Evolutionary conservation across 805 yeast genomes (phyloP).

Genomic region (Scheffersomyces coipomensis): DNA sequence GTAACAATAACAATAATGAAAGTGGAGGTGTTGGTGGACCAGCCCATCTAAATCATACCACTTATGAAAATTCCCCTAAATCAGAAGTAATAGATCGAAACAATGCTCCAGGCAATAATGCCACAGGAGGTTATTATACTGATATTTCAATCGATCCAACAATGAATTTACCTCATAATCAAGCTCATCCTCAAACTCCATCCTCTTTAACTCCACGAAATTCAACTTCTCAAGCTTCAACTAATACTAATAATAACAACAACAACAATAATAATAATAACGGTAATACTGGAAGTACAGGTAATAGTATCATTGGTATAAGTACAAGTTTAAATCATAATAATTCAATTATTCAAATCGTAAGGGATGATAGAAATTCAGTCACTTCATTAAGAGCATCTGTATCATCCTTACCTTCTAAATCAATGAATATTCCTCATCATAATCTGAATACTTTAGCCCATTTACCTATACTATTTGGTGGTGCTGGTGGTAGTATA

Average conservation of each 20-base stretch:
- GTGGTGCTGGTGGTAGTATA: constrained; percentile 34
- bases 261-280: constrained; percentile 2
- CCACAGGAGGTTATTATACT: constrained; percentile 43
- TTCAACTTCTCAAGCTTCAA: constrained; percentile 17
- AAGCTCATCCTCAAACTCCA: constrained; percentile 25
- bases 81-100: constrained; percentile 22
- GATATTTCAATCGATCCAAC: constrained; percentile 45
- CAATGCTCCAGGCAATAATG: constrained; percentile 20
- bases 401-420: constrained; percentile 42
- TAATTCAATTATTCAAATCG: constrained; percentile 41
- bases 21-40: constrained; percentile 16
- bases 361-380: constrained; percentile 36
- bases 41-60: constrained; percentile 8
- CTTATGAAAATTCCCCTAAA: constrained; percentile 15
- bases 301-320: no score
- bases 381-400: constrained; percentile 36
- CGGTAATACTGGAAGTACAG: constrained; percentile 8
- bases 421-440: constrained; percentile 46
- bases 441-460: constrained; percentile 42
- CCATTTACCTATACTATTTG: constrained; percentile 42
- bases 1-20: constrained; percentile 14
- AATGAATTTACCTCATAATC: constrained; percentile 44
- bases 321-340: constrained; percentile 21
- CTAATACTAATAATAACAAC: neutral
- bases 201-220: constrained; percentile 25